phyloP scores from a whole-genome alignment of 345 rosid species.

The Clarkia xantiana region DNA sequence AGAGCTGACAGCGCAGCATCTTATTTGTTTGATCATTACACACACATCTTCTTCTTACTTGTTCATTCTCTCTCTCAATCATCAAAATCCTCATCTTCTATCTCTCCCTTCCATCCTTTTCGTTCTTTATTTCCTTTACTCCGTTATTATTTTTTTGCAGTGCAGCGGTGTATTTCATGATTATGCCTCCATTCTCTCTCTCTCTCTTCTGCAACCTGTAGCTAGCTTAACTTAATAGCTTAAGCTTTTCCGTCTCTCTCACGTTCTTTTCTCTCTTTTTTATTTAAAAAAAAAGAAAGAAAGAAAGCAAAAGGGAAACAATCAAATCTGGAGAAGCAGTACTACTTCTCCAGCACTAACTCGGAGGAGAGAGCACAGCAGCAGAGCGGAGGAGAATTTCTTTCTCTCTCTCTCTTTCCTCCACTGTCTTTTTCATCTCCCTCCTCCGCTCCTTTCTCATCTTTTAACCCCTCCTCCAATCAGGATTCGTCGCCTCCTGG shows the following conservation, averaged over 20 bases:
- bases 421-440: slow-evolving; percentile 9
- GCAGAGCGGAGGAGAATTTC: neutral
- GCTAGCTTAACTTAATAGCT: neutral
- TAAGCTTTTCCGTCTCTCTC: slow-evolving; percentile 3
- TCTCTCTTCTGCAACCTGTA: slow-evolving; percentile 1
- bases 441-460: slow-evolving; percentile 1
- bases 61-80: slow-evolving; percentile 9
- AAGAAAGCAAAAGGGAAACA: slow-evolving; percentile 2
- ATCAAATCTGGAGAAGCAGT: slow-evolving; percentile 10
- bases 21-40: slow-evolving; percentile 29
- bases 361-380: slow-evolving; percentile 24
- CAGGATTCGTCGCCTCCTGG: neutral
- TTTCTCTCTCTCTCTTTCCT: slow-evolving; percentile 14
- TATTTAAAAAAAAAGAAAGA: neutral
- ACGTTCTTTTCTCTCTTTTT: neutral
- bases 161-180: slow-evolving; percentile 4
- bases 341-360: slow-evolving; percentile 21
- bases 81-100: slow-evolving; percentile 24
- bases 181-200: slow-evolving; percentile 2
- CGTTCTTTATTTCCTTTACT: slow-evolving; percentile 2
- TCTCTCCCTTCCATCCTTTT: slow-evolving; percentile 8
- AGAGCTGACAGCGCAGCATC: slow-evolving; percentile 64
- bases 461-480: slow-evolving; percentile 1
- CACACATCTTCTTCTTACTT: neutral
- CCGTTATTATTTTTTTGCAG: slow-evolving; percentile 2